Conservation (phyloP, 345 rosid genomes). For the Raphanus raphanistrum region DNA sequence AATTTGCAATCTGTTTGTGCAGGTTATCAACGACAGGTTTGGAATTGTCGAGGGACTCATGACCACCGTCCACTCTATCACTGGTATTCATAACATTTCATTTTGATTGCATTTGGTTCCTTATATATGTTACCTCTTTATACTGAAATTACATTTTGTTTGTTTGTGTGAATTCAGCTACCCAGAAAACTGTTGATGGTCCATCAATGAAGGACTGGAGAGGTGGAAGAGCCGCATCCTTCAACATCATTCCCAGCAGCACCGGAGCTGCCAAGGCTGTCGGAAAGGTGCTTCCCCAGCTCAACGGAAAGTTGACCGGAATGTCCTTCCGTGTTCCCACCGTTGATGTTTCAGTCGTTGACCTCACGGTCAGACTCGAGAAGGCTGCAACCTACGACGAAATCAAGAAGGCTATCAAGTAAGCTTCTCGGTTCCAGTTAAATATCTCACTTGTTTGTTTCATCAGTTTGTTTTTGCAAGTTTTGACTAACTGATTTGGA, state of each 20-base stretch:
- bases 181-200: constrained; percentile 89
- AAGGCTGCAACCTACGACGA: constrained; percentile 68
- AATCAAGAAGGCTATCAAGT: constrained; percentile 72
- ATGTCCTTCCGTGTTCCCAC: constrained; percentile 94
- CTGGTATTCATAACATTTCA: constrained; percentile 46
- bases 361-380: constrained; percentile 74
- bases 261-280: constrained; percentile 97
- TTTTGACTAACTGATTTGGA: neutral
- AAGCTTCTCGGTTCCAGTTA: neutral
- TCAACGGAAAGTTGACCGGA: constrained; percentile 80
- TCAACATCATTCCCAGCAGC: constrained; percentile 86
- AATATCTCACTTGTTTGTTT: neutral
- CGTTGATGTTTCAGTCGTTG: constrained; percentile 81
- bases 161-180: constrained; percentile 44
- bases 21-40: constrained; percentile 81
- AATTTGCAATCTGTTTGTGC: neutral
- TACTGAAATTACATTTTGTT: neutral
- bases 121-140: too few species aligned
- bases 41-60: constrained; percentile 91
- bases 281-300: constrained; percentile 73
- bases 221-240: constrained; percentile 94
- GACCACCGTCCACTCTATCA: constrained; percentile 90
- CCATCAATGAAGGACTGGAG: constrained; percentile 90
- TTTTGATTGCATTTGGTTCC: neutral
- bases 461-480: neutral